These are phyloP conservation scores for Macrolepiota albuminosa DNA, from an alignment of 768 basidiomycete genomes.

Conservation along the genomic window DNA sequence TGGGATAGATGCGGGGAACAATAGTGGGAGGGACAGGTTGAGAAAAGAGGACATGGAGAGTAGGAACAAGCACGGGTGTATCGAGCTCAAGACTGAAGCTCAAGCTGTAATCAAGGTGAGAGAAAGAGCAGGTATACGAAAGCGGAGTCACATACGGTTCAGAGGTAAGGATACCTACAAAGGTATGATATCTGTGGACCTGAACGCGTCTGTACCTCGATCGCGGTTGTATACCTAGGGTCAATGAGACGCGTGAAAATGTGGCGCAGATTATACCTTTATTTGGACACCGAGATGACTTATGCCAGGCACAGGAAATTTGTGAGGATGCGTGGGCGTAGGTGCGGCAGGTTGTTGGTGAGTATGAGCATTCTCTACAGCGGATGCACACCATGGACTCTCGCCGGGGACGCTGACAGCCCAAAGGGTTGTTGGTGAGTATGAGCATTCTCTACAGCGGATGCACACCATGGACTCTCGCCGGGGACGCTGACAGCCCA, in stretches of 20 bases:
- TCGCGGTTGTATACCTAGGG: slow-evolving; percentile 53
- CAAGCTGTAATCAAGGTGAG: slow-evolving; percentile 26
- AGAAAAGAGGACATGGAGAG: slow-evolving; percentile 64
- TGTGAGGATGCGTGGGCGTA: slow-evolving; percentile 39
- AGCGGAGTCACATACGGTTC: slow-evolving; percentile 49
- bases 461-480: slow-evolving; percentile 52
- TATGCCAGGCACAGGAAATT: slow-evolving; percentile 52
- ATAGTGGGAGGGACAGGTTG: slow-evolving; percentile 35
- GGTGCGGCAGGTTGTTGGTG: neutral
- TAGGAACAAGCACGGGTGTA: slow-evolving; percentile 42
- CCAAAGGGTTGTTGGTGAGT: slow-evolving; percentile 51
- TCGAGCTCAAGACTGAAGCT: slow-evolving; percentile 35
- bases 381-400: slow-evolving; percentile 46
- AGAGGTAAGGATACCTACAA: slow-evolving; percentile 68
- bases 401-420: slow-evolving; percentile 71
- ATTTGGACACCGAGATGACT: slow-evolving; percentile 68
- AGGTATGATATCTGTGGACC: slow-evolving; percentile 61
- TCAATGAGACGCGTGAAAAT: neutral
- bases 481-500: slow-evolving; percentile 79
- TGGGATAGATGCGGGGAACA: slow-evolving; percentile 34
- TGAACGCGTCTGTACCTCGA: slow-evolving; percentile 39
- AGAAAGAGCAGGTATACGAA: neutral
- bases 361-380: neutral
- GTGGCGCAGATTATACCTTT: slow-evolving; percentile 42
- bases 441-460: slow-evolving; percentile 7